These are phyloP conservation scores for Cladosporium austrohemisphaericum DNA, from an alignment of 2,329 filamentous ascomycete species.

Conservation along the genomic window DNA sequence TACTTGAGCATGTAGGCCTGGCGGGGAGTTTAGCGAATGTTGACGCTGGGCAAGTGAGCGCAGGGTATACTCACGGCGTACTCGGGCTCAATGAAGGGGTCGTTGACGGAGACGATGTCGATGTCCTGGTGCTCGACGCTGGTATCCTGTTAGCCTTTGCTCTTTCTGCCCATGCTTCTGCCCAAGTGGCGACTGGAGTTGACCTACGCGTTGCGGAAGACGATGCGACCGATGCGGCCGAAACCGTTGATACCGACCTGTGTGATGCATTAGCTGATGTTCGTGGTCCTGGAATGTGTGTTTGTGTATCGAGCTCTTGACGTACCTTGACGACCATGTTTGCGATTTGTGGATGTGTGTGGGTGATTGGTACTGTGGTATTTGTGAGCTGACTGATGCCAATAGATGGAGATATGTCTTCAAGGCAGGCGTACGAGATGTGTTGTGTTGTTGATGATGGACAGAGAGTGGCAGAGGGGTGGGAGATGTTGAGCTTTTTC, in stretches of 20 bases:
- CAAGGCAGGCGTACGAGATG: slow-evolving; percentile 2
- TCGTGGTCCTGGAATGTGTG: slow-evolving; percentile 13
- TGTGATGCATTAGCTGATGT: slow-evolving; percentile 34
- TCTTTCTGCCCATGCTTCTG: too few relatives aligned
- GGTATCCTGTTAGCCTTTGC: slow-evolving; percentile 22
- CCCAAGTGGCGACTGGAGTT: too few relatives aligned
- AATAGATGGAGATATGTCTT: background rate
- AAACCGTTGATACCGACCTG: slow-evolving; percentile 99
- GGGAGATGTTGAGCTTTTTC: slow-evolving; percentile 14
- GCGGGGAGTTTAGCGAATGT: background rate
- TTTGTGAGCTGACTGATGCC: slow-evolving; percentile 11
- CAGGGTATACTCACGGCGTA: slow-evolving; percentile 75
- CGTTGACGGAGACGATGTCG: slow-evolving; percentile 94
- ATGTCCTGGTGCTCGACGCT: slow-evolving; percentile 82
- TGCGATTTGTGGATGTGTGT: slow-evolving; percentile 20
- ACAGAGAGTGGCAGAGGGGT: slow-evolving; percentile 4
- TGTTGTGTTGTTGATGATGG: slow-evolving; percentile 5
- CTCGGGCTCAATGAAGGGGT: slow-evolving; percentile 96
- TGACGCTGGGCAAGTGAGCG: background rate
- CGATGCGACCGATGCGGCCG: slow-evolving; percentile 97
- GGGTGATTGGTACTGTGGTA: slow-evolving; percentile 16
- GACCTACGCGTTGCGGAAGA: slow-evolving; percentile 92
- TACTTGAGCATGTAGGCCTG: slow-evolving; percentile 99
- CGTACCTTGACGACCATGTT: slow-evolving; percentile 48
- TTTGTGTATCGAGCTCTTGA: slow-evolving; percentile 6